These are phyloP conservation scores for Cladophialophora chaetospira DNA, from an alignment of 2,329 filamentous ascomycete species.

Conservation along the genomic window DNA sequence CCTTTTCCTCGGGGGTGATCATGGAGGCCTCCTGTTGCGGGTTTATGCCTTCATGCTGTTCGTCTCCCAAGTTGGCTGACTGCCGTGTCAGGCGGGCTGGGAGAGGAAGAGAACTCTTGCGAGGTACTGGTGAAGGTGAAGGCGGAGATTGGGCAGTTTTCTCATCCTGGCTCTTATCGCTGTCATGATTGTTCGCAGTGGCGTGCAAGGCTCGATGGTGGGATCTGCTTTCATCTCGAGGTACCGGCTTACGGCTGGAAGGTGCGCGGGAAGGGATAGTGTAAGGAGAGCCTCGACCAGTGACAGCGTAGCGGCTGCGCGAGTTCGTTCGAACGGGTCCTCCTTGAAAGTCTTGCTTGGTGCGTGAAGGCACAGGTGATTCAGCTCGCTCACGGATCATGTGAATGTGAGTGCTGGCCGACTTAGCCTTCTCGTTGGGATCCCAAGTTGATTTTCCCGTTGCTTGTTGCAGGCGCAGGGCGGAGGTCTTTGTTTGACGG, in stretches of 20 bases:
- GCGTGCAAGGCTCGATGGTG: not conserved
- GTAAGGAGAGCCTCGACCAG: slow-evolving; percentile 29
- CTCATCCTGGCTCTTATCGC: not conserved
- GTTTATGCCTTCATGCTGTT: not conserved
- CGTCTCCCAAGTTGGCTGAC: not conserved
- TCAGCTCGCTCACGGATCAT: slow-evolving; percentile 11
- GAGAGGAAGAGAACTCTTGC: slow-evolving; percentile 24
- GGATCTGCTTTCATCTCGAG: not conserved
- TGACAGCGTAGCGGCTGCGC: slow-evolving; percentile 22
- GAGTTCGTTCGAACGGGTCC: slow-evolving; percentile 24
- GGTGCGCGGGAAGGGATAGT: slow-evolving; percentile 13
- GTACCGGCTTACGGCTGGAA: not conserved
- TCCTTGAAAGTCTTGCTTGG: not conserved
- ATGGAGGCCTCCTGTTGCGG: not conserved
- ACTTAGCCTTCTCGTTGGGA: slow-evolving; percentile 11
- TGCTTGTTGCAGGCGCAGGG: slow-evolving; percentile 15
- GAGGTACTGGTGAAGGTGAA: not conserved
- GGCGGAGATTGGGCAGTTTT: not conserved
- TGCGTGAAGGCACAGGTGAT: slow-evolving; percentile 3
- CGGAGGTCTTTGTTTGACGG: slow-evolving; percentile 26
- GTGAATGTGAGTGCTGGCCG: not conserved
- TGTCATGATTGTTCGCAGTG: not conserved
- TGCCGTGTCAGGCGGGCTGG: slow-evolving; percentile 7
- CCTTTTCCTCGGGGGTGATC: not conserved
- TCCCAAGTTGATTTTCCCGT: slow-evolving; percentile 17